phyloP scores from a whole-genome alignment of 305 asterid species.

The Solanum hybrid region DNA sequence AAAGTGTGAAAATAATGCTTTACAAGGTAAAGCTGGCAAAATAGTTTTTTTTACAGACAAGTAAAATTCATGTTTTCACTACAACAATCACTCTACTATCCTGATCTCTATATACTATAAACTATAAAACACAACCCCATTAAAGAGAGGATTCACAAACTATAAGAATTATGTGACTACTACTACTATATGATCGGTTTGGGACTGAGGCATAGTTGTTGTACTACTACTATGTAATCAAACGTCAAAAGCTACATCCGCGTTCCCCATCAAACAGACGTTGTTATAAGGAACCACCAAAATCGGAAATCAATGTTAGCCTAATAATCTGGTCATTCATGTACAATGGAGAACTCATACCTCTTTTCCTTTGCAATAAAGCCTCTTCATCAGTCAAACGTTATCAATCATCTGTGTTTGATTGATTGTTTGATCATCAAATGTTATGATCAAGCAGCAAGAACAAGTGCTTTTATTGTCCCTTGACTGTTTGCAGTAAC shows the following conservation, averaged over 20 bases:
- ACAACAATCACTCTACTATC: background rate
- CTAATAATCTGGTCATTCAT: background rate
- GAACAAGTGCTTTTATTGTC: slow-evolving; percentile 69
- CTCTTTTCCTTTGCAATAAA: background rate
- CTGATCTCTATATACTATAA: background rate
- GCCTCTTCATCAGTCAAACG: background rate
- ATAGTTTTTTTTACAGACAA: background rate
- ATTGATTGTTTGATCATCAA: background rate
- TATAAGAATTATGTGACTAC: background rate
- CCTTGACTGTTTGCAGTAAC: slow-evolving; percentile 81
- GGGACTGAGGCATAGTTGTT: background rate
- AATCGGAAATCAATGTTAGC: background rate
- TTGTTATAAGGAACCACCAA: background rate
- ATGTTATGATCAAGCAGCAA: slow-evolving; percentile 35
- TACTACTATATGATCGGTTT: background rate
- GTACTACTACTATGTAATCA: background rate
- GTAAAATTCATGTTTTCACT: background rate
- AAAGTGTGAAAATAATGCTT: background rate
- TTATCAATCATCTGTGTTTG: slow-evolving; percentile 2
- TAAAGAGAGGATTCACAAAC: background rate
- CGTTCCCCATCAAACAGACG: background rate
- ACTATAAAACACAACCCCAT: background rate
- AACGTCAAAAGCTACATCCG: background rate
- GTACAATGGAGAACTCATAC: background rate
- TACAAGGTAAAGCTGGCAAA: background rate